Base-by-base conservation (phyloP, 1,284 basidiomycete genomes). In the Cryptococcus jaspeensis region DNA sequence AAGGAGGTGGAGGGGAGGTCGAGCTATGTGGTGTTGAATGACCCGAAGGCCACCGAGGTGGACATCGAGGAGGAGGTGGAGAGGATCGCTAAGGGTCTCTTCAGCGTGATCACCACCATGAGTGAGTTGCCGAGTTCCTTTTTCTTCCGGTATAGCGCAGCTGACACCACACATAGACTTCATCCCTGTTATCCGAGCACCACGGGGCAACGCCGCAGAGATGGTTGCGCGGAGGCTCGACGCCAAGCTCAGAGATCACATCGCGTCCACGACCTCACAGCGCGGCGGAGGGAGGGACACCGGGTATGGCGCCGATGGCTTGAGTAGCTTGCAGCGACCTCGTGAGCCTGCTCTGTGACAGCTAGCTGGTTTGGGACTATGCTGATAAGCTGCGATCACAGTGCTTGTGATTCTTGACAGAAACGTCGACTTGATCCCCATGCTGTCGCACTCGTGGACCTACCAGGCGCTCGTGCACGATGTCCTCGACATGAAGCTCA, bases 381-480 rank as follows among this genome's bases (percentile, higher is more conserved):
- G 22, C 32, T 55, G 37, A 55, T 39, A 13, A 18, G 7, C 36
- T 9, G 36, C 12, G 40, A 55, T 59, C 42, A 51, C 67, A 93
- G 91, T 99, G 40, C 82, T 99, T 7, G 85, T 98, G 48, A 86
- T 99, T 46, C 81, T 99, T 53, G 96, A 99, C 73, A 85, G 96
- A 35, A 99, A 98, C 67, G 83, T 99, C 50, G 96, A 99, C 73
- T 82, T 99, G 15, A 89, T 95, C 1, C 90, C 96, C 4, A 92
- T 96, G 84, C 78, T 99, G 15, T 90, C 91, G 1, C 96, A 99
- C 73, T 94, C 93, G 1, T 99, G 96, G 96, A 99, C 96, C 32
- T 99, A 99, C 71, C 96, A 99, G 78, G 93, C 96, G 0, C 85
- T 99, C 20, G 91, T 98, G 0, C 95, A 95, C 48, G 96, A 99